These are phyloP conservation scores for Bacterosira constricta DNA, from an alignment of 108 stramenopile genomes.

Conservation along the genomic window DNA sequence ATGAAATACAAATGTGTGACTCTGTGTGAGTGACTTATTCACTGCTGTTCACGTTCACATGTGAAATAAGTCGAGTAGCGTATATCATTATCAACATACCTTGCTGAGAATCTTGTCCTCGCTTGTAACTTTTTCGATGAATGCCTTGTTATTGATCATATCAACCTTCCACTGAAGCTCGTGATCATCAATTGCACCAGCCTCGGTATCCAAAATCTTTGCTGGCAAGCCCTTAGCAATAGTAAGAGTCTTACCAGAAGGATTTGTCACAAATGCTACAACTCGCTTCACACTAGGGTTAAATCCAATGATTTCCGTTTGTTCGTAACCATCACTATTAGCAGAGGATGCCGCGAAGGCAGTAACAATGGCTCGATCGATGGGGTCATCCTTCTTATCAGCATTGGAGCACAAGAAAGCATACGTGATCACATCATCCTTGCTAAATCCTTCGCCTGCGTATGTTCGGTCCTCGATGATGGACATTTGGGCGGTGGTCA, in stretches of 20 bases:
- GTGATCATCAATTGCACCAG: conserved; percentile 65
- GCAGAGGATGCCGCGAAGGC: conserved; percentile 36
- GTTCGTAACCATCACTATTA: conserved; percentile 28
- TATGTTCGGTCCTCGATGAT: conserved; percentile 65
- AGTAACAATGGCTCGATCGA: conserved; percentile 73
- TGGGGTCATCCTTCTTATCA: conserved; percentile 87
- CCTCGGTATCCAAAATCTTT: conserved; percentile 73
- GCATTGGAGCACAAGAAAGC: conserved; percentile 71
- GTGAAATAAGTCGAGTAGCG: too few relatives aligned
- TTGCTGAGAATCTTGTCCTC: conserved; percentile 42
- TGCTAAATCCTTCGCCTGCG: conserved; percentile 49
- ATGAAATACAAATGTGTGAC: too few relatives aligned
- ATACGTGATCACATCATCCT: conserved; percentile 59
- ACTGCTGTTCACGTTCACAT: too few relatives aligned
- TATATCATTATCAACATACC: too few relatives aligned
- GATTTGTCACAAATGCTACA: conserved; percentile 54
- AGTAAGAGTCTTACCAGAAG: conserved; percentile 36
- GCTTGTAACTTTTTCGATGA: conserved; percentile 8
- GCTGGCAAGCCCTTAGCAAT: conserved; percentile 81
- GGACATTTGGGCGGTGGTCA: conserved; percentile 86
- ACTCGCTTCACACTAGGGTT: conserved; percentile 69
- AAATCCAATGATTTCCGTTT: conserved; percentile 66
- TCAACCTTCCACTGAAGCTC: conserved; percentile 75
- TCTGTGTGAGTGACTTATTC: too few relatives aligned
- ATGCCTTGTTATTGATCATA: conserved; percentile 25